A percentile compares a stretch with the other conserved stretches of the same genome.
phyloP scores from a whole-genome alignment of 305 asterid genomes.

The Withania somnifera region DNA sequence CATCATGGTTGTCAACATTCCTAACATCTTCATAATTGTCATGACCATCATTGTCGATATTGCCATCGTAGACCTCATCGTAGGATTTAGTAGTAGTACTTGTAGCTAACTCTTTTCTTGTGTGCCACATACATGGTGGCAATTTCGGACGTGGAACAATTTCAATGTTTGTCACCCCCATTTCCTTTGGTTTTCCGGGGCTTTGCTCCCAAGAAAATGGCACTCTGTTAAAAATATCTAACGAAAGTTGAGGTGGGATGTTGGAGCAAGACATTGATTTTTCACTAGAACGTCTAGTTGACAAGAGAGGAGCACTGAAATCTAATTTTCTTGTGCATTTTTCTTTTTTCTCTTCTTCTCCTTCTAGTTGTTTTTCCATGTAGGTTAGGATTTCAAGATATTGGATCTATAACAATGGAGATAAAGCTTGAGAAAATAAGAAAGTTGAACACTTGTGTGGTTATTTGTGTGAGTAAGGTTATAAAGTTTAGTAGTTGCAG shows the following conservation, averaged over 20 bases:
- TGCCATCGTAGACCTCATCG: constrained; percentile 16
- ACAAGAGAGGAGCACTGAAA: constrained; percentile 52
- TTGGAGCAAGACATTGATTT: constrained; percentile 1
- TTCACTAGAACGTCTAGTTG: constrained; percentile 37
- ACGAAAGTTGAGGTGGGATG: neutral
- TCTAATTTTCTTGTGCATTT: constrained; percentile 41
- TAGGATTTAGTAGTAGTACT: neutral
- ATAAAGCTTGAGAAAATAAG: neutral
- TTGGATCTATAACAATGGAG: neutral
- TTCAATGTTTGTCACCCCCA: neutral
- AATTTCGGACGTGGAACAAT: constrained; percentile 30
- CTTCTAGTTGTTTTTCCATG: constrained; percentile 29
- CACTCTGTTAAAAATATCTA: constrained; percentile 25
- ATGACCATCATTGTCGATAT: constrained; percentile 10
- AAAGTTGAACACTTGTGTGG: neutral
- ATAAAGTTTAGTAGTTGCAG: constrained; percentile 10
- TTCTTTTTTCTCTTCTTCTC: constrained; percentile 22
- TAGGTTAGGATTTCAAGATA: neutral
- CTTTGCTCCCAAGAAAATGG: constrained; percentile 72
- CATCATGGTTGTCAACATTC: constrained; percentile 9
- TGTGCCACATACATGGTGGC: constrained; percentile 46
- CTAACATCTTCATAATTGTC: neutral
- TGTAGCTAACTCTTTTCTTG: constrained; percentile 1
- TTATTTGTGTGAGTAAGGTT: neutral
- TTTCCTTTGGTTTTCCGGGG: constrained; percentile 61